These are phyloP conservation scores for Penicillium bialowiezense DNA, from an alignment of 495 filamentous ascomycete species.

Conservation along the genomic window DNA sequence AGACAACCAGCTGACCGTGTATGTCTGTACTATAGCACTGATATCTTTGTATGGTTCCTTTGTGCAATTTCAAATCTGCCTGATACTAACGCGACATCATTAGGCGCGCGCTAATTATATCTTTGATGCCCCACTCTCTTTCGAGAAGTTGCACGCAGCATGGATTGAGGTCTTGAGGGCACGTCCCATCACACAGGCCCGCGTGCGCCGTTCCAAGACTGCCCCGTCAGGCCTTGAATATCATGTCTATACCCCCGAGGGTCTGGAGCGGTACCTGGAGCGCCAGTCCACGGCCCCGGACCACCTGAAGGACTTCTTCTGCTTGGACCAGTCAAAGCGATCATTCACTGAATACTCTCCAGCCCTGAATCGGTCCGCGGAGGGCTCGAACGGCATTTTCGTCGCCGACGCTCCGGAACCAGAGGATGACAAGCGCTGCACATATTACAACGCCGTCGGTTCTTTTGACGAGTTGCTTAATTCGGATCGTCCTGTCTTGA, in stretches of 20 bases:
- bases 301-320: background rate
- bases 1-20: too few relatives aligned
- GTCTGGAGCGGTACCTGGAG: background rate
- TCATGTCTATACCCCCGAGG: background rate
- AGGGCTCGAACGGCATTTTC: background rate
- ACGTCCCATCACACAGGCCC: background rate
- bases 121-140: background rate
- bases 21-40: background rate
- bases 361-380: background rate
- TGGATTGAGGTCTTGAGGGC: background rate
- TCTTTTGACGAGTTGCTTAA: background rate
- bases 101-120: background rate
- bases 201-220: background rate
- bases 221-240: background rate
- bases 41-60: background rate
- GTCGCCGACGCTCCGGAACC: background rate
- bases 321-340: background rate
- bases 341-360: background rate
- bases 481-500: background rate
- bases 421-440: background rate
- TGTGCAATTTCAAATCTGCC: too few relatives aligned
- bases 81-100: background rate
- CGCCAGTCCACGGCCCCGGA: background rate
- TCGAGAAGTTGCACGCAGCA: background rate
- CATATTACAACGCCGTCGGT: background rate